These are phyloP conservation scores for Oxytropis ochrocephala DNA, from an alignment of 306 rosid genomes.

Conservation along the genomic window DNA sequence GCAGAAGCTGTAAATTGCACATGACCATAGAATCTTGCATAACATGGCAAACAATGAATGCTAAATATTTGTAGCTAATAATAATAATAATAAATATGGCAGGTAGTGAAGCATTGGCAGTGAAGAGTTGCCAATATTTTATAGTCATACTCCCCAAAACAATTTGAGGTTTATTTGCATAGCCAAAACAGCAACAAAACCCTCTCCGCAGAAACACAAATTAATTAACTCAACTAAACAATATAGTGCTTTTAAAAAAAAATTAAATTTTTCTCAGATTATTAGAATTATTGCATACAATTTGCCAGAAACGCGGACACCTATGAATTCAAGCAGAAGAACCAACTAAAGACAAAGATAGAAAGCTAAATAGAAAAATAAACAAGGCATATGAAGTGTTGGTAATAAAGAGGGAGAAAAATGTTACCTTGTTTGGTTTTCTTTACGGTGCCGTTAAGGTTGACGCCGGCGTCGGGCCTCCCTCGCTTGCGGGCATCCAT, in stretches of 20 bases:
- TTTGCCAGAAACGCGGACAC: neutral
- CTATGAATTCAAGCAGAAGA: neutral
- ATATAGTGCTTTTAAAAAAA: neutral
- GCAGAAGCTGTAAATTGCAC: neutral
- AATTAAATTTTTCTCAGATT: neutral
- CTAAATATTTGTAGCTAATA: neutral
- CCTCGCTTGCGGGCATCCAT: constrained; percentile 68
- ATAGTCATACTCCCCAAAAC: neutral
- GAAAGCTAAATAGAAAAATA: neutral
- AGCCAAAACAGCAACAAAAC: neutral
- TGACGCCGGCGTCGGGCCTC: constrained; percentile 35
- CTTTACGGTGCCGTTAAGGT: constrained; percentile 53
- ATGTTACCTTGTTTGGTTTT: constrained; percentile 53
- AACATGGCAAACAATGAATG: neutral
- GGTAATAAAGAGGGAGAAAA: neutral
- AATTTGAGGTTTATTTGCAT: neutral
- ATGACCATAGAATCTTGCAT: neutral
- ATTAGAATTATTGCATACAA: neutral
- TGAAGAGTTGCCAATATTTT: neutral
- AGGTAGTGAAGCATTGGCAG: neutral
- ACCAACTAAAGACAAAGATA: neutral
- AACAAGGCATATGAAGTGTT: neutral
- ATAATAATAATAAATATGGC: neutral
- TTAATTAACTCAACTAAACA: neutral
- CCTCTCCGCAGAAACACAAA: neutral